Base-by-base conservation (phyloP, 108 stramenopile genomes). In the Skeletonema costatum region DNA sequence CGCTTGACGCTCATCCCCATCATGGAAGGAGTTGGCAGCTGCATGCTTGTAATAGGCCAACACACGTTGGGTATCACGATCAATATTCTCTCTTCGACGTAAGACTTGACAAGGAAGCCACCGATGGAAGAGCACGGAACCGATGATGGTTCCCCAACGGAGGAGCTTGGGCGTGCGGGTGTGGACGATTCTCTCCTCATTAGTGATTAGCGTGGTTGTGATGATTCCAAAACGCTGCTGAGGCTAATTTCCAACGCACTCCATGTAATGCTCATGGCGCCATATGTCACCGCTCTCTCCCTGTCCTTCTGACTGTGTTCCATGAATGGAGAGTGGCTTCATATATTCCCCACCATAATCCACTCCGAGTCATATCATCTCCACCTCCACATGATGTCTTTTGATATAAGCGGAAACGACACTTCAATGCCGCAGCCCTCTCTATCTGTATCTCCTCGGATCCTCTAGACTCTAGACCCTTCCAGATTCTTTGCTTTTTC, bases 141-240 rank as follows among this genome's bases (percentile, higher is more conserved):
- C 25, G 25, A 25, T 25, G 0, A 25, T 25, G 0, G 25, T 25
- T 25, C 25, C 25, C 25, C 25, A 25, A 25, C 79, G 87, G 70
- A 77, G 64, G 64, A 92, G 77, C 31, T 77, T 71, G 4, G n/a
- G n/a, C n/a, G n/a, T n/a, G n/a, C n/a, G n/a, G n/a, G n/a, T n/a
- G n/a, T n/a, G 89, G 25, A 91, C 94, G 13, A 95, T 90, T 21
- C 91, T 89, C 65, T 88, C 86, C 5, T 88, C 71, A 67, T 92
- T 90, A 61, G 89, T 88, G 25, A 75, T 72, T 39, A 88, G 71
- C 32, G 59, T 21, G 31, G 66, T 76, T 5, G 89, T 85, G 19
- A 95, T 77, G 65, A 91, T 64, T 32, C 94, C 94, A 17, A 83
- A 17, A 83, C 87, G 8, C 81, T 32, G 38, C 84, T 87, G 61